Evolutionary conservation across 73 alveolate species (phyloP), one percentile per base, ranked within the genome.

Genomic region (Paramecium bursaria): DNA sequence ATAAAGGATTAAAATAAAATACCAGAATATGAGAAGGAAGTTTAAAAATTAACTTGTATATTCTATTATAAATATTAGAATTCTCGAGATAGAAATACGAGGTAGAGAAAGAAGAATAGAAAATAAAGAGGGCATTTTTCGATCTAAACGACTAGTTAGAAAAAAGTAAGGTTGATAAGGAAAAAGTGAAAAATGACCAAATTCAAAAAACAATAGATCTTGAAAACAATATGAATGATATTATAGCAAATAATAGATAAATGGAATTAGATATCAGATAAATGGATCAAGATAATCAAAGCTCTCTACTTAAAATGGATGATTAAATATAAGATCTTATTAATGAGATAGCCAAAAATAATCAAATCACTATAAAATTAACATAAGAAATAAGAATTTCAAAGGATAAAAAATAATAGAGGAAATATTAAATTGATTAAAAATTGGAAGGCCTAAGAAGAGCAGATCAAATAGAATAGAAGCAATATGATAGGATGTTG

Each of bases 251-350:
- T 19, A 7, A 44, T 19, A 67, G 82, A 22, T 39, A 39, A 35
- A 67, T 67, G 82, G 82, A 67, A 19, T 13, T 35, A 11, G 82
- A 67, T 14, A 67, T 39, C 33, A 67, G 19, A 2, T 39, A 67
- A 67, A 39, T 35, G 33, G 82, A 67, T 67, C 19, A 31, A 25
- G 82, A 67, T 14, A 25, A 53, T 19, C 19, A 33, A 17, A 15
- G 6, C 13, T 15, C 13, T 3, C 27, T 35, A 15, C 19, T 67
- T 17, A 67, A 42, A 14, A 9, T 31, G 82, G 61, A 67, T 67
- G 82, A 67, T 67, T 42, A 67, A 17, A 33, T 35, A 7, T 39
- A 67, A 39, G 55, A 67, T 67, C 44, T 39, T 42, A 3, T 5
- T 11, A 67, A 42, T 33, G 33, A 67, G 22, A 67, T 67, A 47